Evolutionary conservation across 768 basidiomycete species (phyloP).

Genomic region (Xerocomus brunneocitrinus): DNA sequence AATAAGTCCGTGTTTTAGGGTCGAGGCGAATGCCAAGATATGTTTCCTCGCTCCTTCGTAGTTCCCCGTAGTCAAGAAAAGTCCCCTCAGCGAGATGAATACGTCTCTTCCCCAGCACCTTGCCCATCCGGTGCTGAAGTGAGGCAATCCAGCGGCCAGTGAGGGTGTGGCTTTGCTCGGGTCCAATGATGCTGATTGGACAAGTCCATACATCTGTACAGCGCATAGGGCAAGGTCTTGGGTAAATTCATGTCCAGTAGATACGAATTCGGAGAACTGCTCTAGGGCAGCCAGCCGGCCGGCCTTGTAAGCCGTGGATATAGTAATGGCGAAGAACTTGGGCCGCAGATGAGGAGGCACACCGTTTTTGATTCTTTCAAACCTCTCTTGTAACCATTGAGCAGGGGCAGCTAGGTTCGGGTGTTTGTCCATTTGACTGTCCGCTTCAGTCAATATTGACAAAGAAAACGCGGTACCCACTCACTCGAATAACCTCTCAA

Average conservation of each 20-base stretch:
- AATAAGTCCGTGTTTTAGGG: slow-evolving; percentile 92
- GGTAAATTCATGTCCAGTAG: slow-evolving; percentile 81
- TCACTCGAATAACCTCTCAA: slow-evolving; percentile 63
- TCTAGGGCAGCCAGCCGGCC: slow-evolving; percentile 79
- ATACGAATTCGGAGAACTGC: slow-evolving; percentile 84
- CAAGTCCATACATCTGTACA: slow-evolving; percentile 87
- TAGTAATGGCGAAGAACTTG: slow-evolving; percentile 91
- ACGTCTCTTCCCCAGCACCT: slow-evolving; percentile 95
- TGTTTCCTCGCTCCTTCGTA: slow-evolving; percentile 82
- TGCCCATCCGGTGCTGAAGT: slow-evolving; percentile 92
- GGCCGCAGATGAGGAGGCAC: slow-evolving; percentile 88
- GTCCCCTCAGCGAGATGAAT: slow-evolving; percentile 88
- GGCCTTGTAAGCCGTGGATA: slow-evolving; percentile 91
- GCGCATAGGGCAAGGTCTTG: slow-evolving; percentile 84
- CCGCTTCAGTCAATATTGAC: slow-evolving; percentile 10
- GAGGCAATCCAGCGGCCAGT: slow-evolving; percentile 91
- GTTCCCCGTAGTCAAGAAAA: slow-evolving; percentile 92
- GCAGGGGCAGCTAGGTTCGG: slow-evolving; percentile 69
- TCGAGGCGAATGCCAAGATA: slow-evolving; percentile 89
- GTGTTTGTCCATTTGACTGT: slow-evolving; percentile 55
- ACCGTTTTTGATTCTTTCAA: slow-evolving; percentile 68
- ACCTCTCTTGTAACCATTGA: slow-evolving; percentile 84
- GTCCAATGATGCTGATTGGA: slow-evolving; percentile 86
- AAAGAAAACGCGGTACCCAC: slow-evolving; percentile 28
- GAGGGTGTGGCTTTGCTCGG: slow-evolving; percentile 67